Conservation (phyloP, 805 yeast genomes). For the Zygotorulaspora chibaensis region DNA sequence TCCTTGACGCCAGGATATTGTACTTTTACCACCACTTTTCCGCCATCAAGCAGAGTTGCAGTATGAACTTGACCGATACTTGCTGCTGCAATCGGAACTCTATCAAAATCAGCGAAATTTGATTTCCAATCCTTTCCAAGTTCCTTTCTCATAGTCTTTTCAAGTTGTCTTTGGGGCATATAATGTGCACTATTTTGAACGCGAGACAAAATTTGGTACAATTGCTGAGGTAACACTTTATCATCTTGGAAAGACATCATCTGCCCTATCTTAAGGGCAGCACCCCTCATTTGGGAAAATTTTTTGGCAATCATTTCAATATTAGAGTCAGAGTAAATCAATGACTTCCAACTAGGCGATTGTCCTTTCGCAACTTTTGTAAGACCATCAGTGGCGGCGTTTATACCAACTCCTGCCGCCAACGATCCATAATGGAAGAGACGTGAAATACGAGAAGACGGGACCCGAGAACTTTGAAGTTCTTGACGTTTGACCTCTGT, state of each 20-base stretch:
- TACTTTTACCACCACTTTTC: slow-evolving; percentile 85
- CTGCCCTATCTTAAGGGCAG: slow-evolving; percentile 96
- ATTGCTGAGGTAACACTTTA: slow-evolving; percentile 75
- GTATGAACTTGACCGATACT: slow-evolving; percentile 95
- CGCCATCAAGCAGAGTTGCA: slow-evolving; percentile 64
- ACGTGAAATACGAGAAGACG: slow-evolving; percentile 80
- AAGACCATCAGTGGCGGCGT: slow-evolving; percentile 75
- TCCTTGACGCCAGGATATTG: slow-evolving; percentile 97
- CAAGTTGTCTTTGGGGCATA: slow-evolving; percentile 91
- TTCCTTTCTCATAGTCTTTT: slow-evolving; percentile 64
- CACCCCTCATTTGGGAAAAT: slow-evolving; percentile 95
- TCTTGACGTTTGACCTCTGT: slow-evolving; percentile 7
- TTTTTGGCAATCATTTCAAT: slow-evolving; percentile 84
- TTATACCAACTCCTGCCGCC: slow-evolving; percentile 87
- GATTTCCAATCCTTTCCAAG: slow-evolving; percentile 76
- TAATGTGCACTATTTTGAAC: slow-evolving; percentile 95
- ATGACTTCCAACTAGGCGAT: slow-evolving; percentile 46
- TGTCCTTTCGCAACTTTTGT: slow-evolving; percentile 58
- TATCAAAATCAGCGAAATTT: slow-evolving; percentile 71
- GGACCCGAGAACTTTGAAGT: slow-evolving; percentile 56
- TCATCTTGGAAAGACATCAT: slow-evolving; percentile 93
- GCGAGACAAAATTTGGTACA: slow-evolving; percentile 71
- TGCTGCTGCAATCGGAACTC: slow-evolving; percentile 93
- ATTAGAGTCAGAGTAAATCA: slow-evolving; percentile 74
- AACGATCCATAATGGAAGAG: slow-evolving; percentile 88